phyloP scores from a whole-genome alignment of 1,139 yeast species.

The Chernovozyma sophiae-reginae region DNA sequence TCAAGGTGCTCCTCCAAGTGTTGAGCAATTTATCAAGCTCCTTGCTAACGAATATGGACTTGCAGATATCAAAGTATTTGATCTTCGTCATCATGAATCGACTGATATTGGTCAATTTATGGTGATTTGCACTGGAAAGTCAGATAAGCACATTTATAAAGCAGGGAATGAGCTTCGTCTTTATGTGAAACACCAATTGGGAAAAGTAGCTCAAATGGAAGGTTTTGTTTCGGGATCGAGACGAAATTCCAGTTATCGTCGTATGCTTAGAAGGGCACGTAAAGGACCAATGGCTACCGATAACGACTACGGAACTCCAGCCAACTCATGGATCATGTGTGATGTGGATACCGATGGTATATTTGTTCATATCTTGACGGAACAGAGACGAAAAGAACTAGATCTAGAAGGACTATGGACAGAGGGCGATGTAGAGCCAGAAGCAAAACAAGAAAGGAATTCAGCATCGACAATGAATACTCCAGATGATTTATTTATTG shows the following conservation, averaged over 20 bases:
- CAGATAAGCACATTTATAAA: conserved; percentile 69
- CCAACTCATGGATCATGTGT: conserved; percentile 79
- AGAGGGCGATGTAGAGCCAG: conserved; percentile 18
- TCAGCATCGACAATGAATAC: background rate
- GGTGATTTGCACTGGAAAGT: conserved; percentile 73
- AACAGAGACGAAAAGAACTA: conserved; percentile 60
- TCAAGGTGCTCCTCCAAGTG: conserved; percentile 45
- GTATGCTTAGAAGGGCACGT: conserved; percentile 57
- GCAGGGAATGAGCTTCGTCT: conserved; percentile 58
- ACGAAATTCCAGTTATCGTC: conserved; percentile 54
- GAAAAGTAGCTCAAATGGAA: conserved; percentile 52
- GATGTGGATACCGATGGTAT: conserved; percentile 63
- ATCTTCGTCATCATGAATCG: conserved; percentile 32
- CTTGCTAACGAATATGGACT: conserved; percentile 64
- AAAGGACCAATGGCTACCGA: conserved; percentile 54
- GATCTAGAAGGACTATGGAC: conserved; percentile 62
- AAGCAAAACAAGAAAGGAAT: background rate
- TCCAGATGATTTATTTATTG: conserved; percentile 47
- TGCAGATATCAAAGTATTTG: conserved; percentile 56
- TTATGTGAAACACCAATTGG: conserved; percentile 30
- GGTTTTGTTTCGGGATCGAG: conserved; percentile 66
- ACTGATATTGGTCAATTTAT: conserved; percentile 47
- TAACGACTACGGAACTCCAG: conserved; percentile 50
- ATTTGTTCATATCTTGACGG: conserved; percentile 68
- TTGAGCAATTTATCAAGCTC: conserved; percentile 42